Conservation (phyloP, 139 green algal genomes). For the Micromonas pusilla region DNA sequence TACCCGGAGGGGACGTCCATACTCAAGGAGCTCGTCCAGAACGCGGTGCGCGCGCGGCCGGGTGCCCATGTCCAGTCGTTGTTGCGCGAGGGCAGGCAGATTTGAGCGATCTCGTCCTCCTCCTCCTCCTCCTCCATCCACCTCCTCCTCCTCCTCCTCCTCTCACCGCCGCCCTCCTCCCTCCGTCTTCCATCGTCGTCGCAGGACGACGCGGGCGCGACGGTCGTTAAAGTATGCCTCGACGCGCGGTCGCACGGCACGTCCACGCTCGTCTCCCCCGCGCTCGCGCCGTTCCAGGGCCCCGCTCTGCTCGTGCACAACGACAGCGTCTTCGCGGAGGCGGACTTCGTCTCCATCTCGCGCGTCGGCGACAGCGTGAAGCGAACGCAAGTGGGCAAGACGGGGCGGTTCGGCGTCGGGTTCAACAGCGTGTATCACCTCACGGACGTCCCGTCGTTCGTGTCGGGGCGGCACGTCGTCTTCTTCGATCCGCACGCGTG, state of each 20-base stretch:
- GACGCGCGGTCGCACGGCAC: slow-evolving; percentile 32
- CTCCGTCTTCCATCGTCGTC: too few species aligned
- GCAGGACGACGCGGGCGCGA: slow-evolving; percentile 34
- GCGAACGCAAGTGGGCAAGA: slow-evolving; percentile 49
- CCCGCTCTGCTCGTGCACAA: slow-evolving; percentile 64
- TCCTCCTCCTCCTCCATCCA: too few species aligned
- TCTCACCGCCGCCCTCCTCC: too few species aligned
- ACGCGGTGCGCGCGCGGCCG: slow-evolving; percentile 20
- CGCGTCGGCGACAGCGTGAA: slow-evolving; percentile 65
- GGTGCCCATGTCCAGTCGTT: background rate
- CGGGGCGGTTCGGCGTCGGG: slow-evolving; percentile 54
- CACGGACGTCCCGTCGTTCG: slow-evolving; percentile 64
- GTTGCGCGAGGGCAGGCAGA: background rate
- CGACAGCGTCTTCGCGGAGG: slow-evolving; percentile 54
- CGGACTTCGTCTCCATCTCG: slow-evolving; percentile 63
- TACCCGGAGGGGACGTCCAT: slow-evolving; percentile 72
- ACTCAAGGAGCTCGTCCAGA: slow-evolving; percentile 69
- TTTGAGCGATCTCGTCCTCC: background rate
- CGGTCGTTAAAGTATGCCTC: slow-evolving; percentile 33
- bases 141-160: too few species aligned
- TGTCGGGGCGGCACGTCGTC: slow-evolving; percentile 50
- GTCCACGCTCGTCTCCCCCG: slow-evolving; percentile 20
- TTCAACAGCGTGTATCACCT: slow-evolving; percentile 72
- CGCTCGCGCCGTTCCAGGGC: slow-evolving; percentile 55
- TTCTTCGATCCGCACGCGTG: slow-evolving; percentile 68